Evolutionary conservation across 805 yeast genomes (phyloP), one percentile per base, ranked within the genome.

Genomic region (Barnettozyma sucrosica): DNA sequence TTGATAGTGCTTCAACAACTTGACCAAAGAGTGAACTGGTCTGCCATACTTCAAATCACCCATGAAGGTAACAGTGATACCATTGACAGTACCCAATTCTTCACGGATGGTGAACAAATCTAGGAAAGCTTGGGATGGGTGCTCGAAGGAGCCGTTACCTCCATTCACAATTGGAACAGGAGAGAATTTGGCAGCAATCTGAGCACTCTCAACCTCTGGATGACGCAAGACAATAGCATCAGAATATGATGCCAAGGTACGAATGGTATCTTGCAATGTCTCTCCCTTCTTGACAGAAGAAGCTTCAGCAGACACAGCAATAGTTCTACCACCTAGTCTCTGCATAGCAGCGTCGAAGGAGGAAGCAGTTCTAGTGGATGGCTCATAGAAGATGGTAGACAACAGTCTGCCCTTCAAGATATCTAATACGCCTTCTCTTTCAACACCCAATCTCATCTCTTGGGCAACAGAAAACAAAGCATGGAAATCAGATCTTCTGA

Each of bases 291-390:
- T 87, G 43, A 90, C 97, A 21, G 97, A 88, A n/a, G 98, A 90
- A 30, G 89, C 77, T 55, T 79, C 81, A 51, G 93, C 85, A 53
- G 86, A 77, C 55, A 93, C 85, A 47, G 95, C 79, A 56, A 95
- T 86, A 57, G 89, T 96, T 69, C 96, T 81, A 65, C 99, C 99
- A 67, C 99, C 99, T 60, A 93, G 77, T 73, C 99, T 86, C 76
- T 93, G 98, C 99, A 93, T 93, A 51, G 99, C 99, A 59, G 97
- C 97, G 67, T 93, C 96, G 66, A 95, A 95, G 1, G 98, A 93
- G 20, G 97, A 82, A 18, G 95, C 81, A 30, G 99, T 93, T 71
- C 99, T 81, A 36, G 99, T 95, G 6, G 97, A 89, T 57, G 99
- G 99, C 74, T 93, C 99, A 68, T 89, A 93, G 75, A 93, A 93